Percentiles rank a stretch among this genome's conserved stretches.
These are phyloP conservation scores for Hippophae gyantsensis DNA, from an alignment of 306 rosid genomes.

Conservation along the genomic window DNA sequence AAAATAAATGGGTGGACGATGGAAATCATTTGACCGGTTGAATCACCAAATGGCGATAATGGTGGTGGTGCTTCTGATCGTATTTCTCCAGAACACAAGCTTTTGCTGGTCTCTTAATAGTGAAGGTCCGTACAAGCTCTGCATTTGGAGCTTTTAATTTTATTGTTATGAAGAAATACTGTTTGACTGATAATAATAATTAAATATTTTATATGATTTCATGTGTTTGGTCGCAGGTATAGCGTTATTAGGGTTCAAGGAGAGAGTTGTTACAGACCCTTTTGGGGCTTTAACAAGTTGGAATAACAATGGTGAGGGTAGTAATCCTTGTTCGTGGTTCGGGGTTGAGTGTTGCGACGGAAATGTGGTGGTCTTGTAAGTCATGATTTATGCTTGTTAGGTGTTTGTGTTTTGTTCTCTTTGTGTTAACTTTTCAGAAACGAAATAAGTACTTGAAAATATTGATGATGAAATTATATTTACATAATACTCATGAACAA, in stretches of 20 bases:
- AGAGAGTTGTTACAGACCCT: slow-evolving; percentile 42
- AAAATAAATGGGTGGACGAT: slow-evolving; percentile 26
- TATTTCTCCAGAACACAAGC: slow-evolving; percentile 18
- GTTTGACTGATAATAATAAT: background rate
- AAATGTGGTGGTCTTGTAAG: slow-evolving; percentile 64
- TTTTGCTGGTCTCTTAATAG: slow-evolving; percentile 32
- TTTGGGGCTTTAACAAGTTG: slow-evolving; percentile 42
- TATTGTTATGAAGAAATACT: background rate
- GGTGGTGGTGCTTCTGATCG: slow-evolving; percentile 17
- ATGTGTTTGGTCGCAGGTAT: slow-evolving; percentile 46
- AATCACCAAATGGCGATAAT: slow-evolving; percentile 21
- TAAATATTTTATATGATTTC: background rate
- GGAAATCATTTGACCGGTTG: slow-evolving; percentile 27
- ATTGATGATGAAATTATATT: background rate
- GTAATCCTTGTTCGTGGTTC: slow-evolving; percentile 54
- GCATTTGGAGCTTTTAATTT: background rate
- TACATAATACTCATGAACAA: too few species aligned
- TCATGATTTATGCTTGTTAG: background rate
- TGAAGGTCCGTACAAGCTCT: slow-evolving; percentile 30
- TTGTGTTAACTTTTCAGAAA: background rate
- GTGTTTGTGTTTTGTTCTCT: background rate
- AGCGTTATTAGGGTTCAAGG: slow-evolving; percentile 44
- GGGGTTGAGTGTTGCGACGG: slow-evolving; percentile 64
- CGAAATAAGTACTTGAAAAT: background rate
- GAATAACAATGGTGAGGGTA: slow-evolving; percentile 33